Evolutionary conservation across 2,329 filamentous ascomycete species (phyloP).

Genomic region (Epichloe elymi): DNA sequence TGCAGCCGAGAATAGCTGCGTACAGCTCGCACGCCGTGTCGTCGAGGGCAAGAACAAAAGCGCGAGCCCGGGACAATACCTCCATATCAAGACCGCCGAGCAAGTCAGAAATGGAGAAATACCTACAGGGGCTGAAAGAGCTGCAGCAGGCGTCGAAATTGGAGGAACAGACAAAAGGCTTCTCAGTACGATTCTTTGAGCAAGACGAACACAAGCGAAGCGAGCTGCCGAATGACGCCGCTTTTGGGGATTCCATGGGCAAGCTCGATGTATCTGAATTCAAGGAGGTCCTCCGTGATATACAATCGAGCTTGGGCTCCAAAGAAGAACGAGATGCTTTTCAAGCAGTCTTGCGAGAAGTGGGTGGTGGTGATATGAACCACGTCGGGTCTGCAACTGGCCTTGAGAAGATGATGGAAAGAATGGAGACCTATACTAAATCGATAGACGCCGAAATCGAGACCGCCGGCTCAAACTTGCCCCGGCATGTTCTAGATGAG

Average conservation of each 20-base stretch:
- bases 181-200: slow-evolving; percentile 34
- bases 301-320: slow-evolving; percentile 25
- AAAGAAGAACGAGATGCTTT: slow-evolving; percentile 22
- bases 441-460: slow-evolving; percentile 23
- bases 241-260: slow-evolving; percentile 26
- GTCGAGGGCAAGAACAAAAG: slow-evolving; percentile 9
- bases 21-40: slow-evolving; percentile 20
- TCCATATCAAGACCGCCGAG: slow-evolving; percentile 13
- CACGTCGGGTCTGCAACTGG: slow-evolving; percentile 20
- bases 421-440: slow-evolving; percentile 21
- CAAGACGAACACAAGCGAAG: slow-evolving; percentile 25
- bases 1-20: slow-evolving; percentile 16
- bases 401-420: slow-evolving; percentile 21
- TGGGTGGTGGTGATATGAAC: slow-evolving; percentile 18
- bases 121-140: slow-evolving; percentile 16
- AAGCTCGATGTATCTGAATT: slow-evolving; percentile 22
- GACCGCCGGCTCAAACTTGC: slow-evolving; percentile 17
- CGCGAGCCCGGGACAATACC: slow-evolving; percentile 7
- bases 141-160: slow-evolving; percentile 11
- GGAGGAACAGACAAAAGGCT: slow-evolving; percentile 10
- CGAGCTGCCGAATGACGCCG: slow-evolving; percentile 25
- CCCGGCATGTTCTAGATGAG: slow-evolving; percentile 20
- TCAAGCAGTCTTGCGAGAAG: slow-evolving; percentile 20
- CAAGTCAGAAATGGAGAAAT: slow-evolving; percentile 14
- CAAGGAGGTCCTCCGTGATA: slow-evolving; percentile 21